These are phyloP conservation scores for Xylaria hypoxylon DNA, from an alignment of 2,329 filamentous ascomycete genomes.

Conservation along the genomic window DNA sequence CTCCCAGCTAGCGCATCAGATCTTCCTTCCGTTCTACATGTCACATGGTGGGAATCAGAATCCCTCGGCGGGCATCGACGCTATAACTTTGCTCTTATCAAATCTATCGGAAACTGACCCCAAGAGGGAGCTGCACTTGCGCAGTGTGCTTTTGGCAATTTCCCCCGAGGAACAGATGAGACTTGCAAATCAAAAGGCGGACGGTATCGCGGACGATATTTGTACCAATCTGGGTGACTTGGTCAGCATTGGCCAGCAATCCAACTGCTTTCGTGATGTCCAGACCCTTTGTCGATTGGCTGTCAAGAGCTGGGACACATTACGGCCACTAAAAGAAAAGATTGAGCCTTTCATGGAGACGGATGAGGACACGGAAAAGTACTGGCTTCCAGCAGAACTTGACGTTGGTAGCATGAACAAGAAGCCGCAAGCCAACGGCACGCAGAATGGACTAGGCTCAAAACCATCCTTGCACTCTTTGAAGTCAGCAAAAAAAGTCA, in stretches of 20 bases:
- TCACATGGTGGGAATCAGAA: conserved; percentile 13
- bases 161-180: conserved; percentile 20
- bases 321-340: conserved; percentile 32
- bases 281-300: conserved; percentile 16
- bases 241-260: background rate
- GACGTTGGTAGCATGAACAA: conserved; percentile 5
- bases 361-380: conserved; percentile 21
- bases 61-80: conserved; percentile 12
- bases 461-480: conserved; percentile 31
- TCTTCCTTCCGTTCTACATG: conserved; percentile 32
- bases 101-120: conserved; percentile 24
- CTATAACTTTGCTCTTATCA: conserved; percentile 25
- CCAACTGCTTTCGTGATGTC: conserved; percentile 5
- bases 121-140: conserved; percentile 31
- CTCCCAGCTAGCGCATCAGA: conserved; percentile 13
- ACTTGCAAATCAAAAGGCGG: conserved; percentile 17
- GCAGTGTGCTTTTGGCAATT: conserved; percentile 27
- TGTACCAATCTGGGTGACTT: background rate
- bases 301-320: conserved; percentile 21
- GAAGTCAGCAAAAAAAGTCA: conserved; percentile 23
- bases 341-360: conserved; percentile 33
- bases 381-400: conserved; percentile 36
- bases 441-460: conserved; percentile 21
- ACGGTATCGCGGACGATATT: conserved; percentile 13
- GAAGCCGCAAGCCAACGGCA: conserved; percentile 19